A percentile compares a stretch with the other conserved stretches of the same genome.
phyloP scores from a whole-genome alignment of 257 asterid genomes.

The Penstemon barbatus region DNA sequence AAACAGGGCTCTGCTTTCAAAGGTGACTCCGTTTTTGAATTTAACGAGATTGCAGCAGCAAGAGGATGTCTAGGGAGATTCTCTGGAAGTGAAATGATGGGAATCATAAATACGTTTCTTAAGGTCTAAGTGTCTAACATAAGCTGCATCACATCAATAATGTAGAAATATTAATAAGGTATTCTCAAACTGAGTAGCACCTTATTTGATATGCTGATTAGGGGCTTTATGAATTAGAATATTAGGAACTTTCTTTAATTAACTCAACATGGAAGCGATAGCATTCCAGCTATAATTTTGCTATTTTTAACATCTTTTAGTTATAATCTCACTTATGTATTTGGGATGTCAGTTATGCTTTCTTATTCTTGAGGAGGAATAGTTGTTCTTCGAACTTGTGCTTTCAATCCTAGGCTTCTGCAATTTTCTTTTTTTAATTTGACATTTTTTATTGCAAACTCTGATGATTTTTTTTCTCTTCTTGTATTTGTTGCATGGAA shows the following conservation, averaged over 20 bases:
- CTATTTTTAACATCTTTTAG: background rate
- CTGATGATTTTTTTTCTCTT: constrained; percentile 5
- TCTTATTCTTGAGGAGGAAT: background rate
- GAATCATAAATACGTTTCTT: constrained; percentile 67
- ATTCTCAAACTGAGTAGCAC: background rate
- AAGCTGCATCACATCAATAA: constrained; percentile 13
- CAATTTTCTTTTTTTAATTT: background rate
- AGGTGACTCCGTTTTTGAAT: constrained; percentile 73
- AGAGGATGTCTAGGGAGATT: constrained; percentile 88
- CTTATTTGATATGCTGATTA: constrained; percentile 11
- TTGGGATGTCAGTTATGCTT: background rate
- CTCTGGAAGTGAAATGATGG: constrained; percentile 94
- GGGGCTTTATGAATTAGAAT: constrained; percentile 1
- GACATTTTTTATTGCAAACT: background rate
- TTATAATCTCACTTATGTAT: background rate
- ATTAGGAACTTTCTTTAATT: background rate
- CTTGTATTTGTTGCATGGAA: constrained; percentile 3
- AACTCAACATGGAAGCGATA: background rate
- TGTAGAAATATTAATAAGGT: background rate
- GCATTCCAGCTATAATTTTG: background rate
- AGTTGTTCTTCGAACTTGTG: background rate
- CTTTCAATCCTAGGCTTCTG: background rate
- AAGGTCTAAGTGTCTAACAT: constrained; percentile 31
- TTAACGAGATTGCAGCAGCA: constrained; percentile 77
- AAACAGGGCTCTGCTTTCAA: constrained; percentile 40